A percentile compares a stretch with the other conserved stretches of the same genome.
These are phyloP conservation scores for Polysphondylium violaceum DNA, from an alignment of 78 protist species.

Conservation along the genomic window DNA sequence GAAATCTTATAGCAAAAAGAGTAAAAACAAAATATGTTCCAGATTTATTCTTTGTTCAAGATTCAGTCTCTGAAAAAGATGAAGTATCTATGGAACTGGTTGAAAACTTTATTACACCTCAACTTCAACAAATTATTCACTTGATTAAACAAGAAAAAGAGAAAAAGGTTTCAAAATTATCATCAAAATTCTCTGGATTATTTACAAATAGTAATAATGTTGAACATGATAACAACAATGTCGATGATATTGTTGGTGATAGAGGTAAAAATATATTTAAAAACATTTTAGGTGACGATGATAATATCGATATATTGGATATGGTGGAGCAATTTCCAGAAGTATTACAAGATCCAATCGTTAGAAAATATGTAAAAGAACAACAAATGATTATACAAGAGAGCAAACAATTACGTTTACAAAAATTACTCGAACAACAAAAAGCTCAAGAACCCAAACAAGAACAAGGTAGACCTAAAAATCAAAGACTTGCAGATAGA, in stretches of 20 bases:
- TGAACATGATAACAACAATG: background rate
- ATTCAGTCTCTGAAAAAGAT: background rate
- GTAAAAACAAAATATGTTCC: conserved; percentile 64
- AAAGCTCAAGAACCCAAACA: background rate
- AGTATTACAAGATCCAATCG: background rate
- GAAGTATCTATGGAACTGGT: conserved; percentile 10
- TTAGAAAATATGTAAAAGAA: background rate
- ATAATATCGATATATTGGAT: background rate
- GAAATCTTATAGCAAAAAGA: conserved; percentile 21
- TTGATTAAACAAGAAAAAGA: background rate
- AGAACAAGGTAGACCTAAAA: too few species aligned
- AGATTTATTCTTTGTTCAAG: conserved; percentile 29
- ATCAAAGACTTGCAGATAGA: too few species aligned
- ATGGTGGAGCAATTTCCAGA: conserved; percentile 5
- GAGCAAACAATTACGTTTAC: background rate
- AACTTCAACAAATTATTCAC: conserved; percentile 2
- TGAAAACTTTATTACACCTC: conserved; percentile 9
- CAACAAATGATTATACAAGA: background rate
- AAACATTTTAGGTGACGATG: background rate
- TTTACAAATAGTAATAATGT: background rate
- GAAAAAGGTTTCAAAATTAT: background rate
- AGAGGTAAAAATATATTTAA: background rate
- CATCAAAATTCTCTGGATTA: conserved; percentile 38
- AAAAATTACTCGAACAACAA: background rate
- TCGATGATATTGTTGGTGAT: background rate